Evolutionary conservation across 2,329 filamentous ascomycete species (phyloP).

Genomic region (Fusarium scirpi): DNA sequence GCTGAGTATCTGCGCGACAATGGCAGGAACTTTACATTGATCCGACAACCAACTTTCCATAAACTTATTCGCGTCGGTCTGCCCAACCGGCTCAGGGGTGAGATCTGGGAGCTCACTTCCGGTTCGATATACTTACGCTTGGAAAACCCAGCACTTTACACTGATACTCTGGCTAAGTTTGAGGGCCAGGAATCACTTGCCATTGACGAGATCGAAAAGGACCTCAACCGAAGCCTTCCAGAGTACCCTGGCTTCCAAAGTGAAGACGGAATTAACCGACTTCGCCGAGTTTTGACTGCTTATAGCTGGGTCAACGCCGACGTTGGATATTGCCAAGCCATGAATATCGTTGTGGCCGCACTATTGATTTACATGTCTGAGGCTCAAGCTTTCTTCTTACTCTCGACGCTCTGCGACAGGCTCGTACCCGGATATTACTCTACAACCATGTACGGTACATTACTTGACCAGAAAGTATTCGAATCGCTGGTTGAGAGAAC

Average conservation of each 20-base stretch:
- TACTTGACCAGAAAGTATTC: constrained; percentile 96
- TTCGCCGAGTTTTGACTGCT: constrained; percentile 91
- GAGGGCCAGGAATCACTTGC: constrained; percentile 90
- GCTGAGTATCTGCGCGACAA: constrained; percentile 96
- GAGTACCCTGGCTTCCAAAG: constrained; percentile 98
- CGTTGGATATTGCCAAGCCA: constrained; percentile 98
- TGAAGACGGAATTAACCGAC: constrained; percentile 90
- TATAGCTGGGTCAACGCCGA: constrained; percentile 98
- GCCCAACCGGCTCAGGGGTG: constrained; percentile 90
- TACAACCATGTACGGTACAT: constrained; percentile 97
- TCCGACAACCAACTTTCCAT: constrained; percentile 97
- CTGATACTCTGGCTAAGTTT: constrained; percentile 85
- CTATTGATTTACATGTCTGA: constrained; percentile 99
- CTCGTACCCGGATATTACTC: constrained; percentile 97
- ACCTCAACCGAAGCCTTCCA: constrained; percentile 93
- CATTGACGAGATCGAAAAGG: constrained; percentile 99
- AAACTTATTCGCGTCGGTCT: constrained; percentile 96
- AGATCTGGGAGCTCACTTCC: constrained; percentile 95
- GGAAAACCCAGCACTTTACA: constrained; percentile 85
- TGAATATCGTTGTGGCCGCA: constrained; percentile 99
- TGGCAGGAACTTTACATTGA: constrained; percentile 89
- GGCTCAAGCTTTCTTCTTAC: constrained; percentile 91
- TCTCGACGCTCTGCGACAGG: constrained; percentile 91
- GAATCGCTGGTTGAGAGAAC: constrained; percentile 98
- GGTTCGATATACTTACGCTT: constrained; percentile 90